Percentiles rank a stretch among this genome's conserved stretches.
Conservation (phyloP, 2,329 filamentous ascomycete genomes). For the Cercospora zeae-maydis region DNA sequence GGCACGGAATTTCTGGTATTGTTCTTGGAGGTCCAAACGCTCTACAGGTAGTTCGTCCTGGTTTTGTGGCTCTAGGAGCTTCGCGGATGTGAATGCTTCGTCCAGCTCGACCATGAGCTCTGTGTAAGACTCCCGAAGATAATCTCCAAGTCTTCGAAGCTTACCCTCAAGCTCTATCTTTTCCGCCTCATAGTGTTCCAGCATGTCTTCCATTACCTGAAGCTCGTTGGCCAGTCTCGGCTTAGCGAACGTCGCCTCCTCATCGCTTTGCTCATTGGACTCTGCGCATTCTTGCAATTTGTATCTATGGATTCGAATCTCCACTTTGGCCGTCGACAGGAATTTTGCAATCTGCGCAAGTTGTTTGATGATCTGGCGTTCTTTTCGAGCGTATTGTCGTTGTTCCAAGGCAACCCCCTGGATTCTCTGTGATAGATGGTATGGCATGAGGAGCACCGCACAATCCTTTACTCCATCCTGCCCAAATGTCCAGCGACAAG, state of each 20-base stretch:
- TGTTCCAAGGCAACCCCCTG: background rate
- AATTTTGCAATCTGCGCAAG: background rate
- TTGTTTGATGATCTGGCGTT: background rate
- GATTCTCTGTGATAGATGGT: slow-evolving; percentile 7
- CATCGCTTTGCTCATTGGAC: background rate
- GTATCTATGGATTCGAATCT: slow-evolving; percentile 7
- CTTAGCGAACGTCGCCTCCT: background rate
- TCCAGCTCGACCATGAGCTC: slow-evolving; percentile 3
- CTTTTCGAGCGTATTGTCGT: background rate
- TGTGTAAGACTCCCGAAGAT: background rate
- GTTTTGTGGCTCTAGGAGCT: background rate
- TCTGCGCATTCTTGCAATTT: background rate
- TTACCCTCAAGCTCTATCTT: background rate
- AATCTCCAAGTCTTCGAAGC: background rate
- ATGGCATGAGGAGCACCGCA: slow-evolving; percentile 2
- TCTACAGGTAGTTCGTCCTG: slow-evolving; percentile 5
- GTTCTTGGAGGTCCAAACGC: slow-evolving; percentile 3
- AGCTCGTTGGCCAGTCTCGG: background rate
- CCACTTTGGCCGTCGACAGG: background rate
- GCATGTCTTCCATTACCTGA: background rate
- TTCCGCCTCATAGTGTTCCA: too few species aligned
- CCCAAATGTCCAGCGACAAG: background rate
- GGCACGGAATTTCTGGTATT: slow-evolving; percentile 10
- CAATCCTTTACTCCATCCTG: slow-evolving; percentile 7
- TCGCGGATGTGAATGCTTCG: background rate